A percentile compares a stretch with the other conserved stretches of the same genome.
Conservation (phyloP, 108 stramenopile species). For the Discostella pseudostelligera region DNA sequence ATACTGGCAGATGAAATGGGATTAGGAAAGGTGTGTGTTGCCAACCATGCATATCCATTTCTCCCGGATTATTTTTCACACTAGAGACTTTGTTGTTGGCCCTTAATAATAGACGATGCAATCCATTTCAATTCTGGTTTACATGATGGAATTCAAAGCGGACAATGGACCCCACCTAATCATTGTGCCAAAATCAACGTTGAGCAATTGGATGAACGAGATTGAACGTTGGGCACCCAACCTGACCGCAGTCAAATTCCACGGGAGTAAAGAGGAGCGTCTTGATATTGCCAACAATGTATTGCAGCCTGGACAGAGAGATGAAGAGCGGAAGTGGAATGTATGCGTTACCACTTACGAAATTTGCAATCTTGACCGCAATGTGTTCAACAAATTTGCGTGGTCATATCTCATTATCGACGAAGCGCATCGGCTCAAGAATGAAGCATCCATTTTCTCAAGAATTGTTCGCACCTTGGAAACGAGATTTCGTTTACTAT, state of each 20-base stretch:
- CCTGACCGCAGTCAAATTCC: conserved; percentile 88
- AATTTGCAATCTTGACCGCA: conserved; percentile 87
- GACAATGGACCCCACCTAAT: conserved; percentile 92
- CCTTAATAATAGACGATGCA: conserved; percentile 94
- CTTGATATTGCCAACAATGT: conserved; percentile 71
- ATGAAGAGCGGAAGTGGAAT: conserved; percentile 90
- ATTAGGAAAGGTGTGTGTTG: conserved; percentile 12
- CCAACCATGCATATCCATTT: not conserved
- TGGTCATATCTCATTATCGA: conserved; percentile 98
- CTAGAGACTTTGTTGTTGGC: not conserved
- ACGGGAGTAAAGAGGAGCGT: conserved; percentile 88
- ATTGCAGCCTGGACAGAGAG: conserved; percentile 74
- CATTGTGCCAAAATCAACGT: conserved; percentile 96
- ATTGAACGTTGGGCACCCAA: conserved; percentile 92
- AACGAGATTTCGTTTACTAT: conserved; percentile 89
- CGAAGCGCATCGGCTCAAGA: conserved; percentile 98
- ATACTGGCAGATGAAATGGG: conserved; percentile 68
- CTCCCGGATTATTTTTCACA: not conserved
- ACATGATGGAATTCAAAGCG: conserved; percentile 67
- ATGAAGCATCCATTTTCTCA: conserved; percentile 89
- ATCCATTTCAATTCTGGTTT: conserved; percentile 93
- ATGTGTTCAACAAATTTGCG: conserved; percentile 76
- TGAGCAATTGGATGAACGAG: conserved; percentile 99
- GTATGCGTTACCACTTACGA: conserved; percentile 98
- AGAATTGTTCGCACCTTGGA: conserved; percentile 88